These are phyloP conservation scores for Penicillium nordicum DNA, from an alignment of 2,329 filamentous ascomycete species.

Conservation along the genomic window DNA sequence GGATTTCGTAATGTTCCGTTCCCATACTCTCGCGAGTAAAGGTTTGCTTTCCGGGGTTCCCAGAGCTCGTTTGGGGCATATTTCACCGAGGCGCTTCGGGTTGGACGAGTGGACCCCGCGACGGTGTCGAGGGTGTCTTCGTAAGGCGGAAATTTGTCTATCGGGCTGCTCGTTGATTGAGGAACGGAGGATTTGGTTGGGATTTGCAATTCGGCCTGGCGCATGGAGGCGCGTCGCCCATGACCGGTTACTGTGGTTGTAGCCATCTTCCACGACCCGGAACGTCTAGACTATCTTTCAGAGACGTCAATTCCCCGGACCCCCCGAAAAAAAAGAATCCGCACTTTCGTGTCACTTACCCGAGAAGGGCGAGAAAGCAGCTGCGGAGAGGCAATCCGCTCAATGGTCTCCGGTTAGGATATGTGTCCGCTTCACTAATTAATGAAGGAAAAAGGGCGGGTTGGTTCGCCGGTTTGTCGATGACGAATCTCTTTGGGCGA, in stretches of 20 bases:
- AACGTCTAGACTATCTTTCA: not conserved
- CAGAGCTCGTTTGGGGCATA: constrained; percentile 52
- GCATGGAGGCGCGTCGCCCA: constrained; percentile 39
- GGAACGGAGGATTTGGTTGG: constrained; percentile 26
- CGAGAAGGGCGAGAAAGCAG: not conserved
- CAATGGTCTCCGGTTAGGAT: constrained; percentile 5
- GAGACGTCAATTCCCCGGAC: constrained; percentile 2
- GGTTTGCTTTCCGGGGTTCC: constrained; percentile 57
- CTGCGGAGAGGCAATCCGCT: not conserved
- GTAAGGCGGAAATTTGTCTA: constrained; percentile 45
- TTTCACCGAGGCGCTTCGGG: constrained; percentile 27
- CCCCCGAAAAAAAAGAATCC: not conserved
- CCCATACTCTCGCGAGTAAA: constrained; percentile 44
- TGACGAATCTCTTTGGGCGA: constrained; percentile 33
- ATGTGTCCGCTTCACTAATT: not conserved
- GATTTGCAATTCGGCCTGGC: constrained; percentile 35
- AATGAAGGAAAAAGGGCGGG: constrained; percentile 2
- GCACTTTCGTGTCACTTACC: constrained; percentile 3
- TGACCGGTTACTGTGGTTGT: constrained; percentile 41
- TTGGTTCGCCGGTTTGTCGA: constrained; percentile 14
- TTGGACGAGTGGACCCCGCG: constrained; percentile 25
- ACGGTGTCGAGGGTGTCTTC: constrained; percentile 35
- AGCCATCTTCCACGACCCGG: constrained; percentile 31
- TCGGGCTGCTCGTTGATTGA: constrained; percentile 34
- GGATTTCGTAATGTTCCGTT: constrained; percentile 32